A percentile compares a stretch with the other conserved stretches of the same genome.
Evolutionary conservation across 2,329 filamentous ascomycete genomes (phyloP).

Genomic region (Plectosphaerella sp.): DNA sequence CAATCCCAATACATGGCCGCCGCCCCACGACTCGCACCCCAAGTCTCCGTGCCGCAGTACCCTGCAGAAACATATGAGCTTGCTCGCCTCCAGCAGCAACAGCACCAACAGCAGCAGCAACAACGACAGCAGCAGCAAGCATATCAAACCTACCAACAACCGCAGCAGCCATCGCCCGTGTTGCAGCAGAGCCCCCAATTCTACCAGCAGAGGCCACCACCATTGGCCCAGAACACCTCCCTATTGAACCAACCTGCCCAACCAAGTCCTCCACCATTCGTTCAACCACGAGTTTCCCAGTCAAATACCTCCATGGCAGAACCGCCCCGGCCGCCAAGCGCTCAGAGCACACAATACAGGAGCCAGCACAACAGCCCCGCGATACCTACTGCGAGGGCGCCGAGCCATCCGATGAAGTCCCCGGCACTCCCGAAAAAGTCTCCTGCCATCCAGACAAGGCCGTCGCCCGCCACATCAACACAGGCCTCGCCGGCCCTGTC

Average conservation of each 20-base stretch:
- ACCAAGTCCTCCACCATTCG: constrained; percentile 9
- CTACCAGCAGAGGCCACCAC: background rate
- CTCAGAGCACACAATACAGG: background rate
- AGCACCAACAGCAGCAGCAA: constrained; percentile 12
- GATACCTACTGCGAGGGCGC: background rate
- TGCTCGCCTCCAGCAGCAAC: constrained; percentile 17
- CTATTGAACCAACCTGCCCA: constrained; percentile 4
- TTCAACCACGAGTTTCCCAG: constrained; percentile 8
- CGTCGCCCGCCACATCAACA: constrained; percentile 18
- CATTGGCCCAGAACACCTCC: background rate
- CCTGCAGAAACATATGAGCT: constrained; percentile 16
- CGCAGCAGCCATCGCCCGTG: background rate
- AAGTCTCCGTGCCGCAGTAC: constrained; percentile 13
- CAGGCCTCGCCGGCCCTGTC: constrained; percentile 30
- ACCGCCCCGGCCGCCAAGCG: constrained; percentile 4
- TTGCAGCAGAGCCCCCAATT: constrained; percentile 1
- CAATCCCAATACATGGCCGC: too few relatives aligned
- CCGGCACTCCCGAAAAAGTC: constrained; percentile 36
- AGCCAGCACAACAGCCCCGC: constrained; percentile 1
- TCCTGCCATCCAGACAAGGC: constrained; percentile 16
- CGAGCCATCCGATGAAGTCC: constrained; percentile 24
- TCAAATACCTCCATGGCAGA: background rate
- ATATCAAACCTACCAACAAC: background rate
- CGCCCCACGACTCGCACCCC: constrained; percentile 11
- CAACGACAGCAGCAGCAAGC: constrained; percentile 21